Base-by-base conservation (phyloP, 306 rosid species). In the Coriaria nepalensis region DNA sequence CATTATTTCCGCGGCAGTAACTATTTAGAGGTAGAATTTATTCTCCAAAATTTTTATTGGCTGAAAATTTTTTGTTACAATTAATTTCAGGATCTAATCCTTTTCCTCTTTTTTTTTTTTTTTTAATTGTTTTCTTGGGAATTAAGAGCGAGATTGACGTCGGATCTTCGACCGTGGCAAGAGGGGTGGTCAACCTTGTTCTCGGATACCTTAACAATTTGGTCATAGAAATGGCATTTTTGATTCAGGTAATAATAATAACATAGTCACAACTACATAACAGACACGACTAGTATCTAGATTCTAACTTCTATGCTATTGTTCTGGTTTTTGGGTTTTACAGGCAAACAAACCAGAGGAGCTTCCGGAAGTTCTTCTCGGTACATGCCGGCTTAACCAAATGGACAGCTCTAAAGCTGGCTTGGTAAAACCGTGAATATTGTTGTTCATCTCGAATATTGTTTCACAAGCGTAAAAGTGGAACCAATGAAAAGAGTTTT, bases 211-310 rank as follows among this genome's bases (percentile, higher is more conserved):
- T 87, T 43, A 87, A 78, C 68, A 83, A 83, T 52, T 74, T 87
- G 86, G 83, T 87, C 40, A 69, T 83, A 60, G 96, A 87, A 76
- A 68, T 87, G 93, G 96, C 96, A 41, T 87, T 83, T 60, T 66
- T 87, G 68, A 76, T 87, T 60, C 94, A 83, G 94, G 96, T 87
- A 51, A 61, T 33, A 41, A 4, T 12, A 5, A 15, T 0, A 5
- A 40, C n/a, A n/a, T n/a, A 20, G 29, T 20, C 29, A 20, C 3
- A 20, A 20, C 29, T 20, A 20, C 29, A 20, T 20, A 20, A 20
- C 3, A 3, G 29, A 20, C 29, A 20, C 3, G 29, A 20, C 2
- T 20, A 20, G 29, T 1, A 20, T 20, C 29, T 20, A 20, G 29
- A 20, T 20, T 20, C 29, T 20, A 20, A 20, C 29, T 20, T 20